Base-by-base conservation (phyloP, 2,329 filamentous ascomycete species). In the Blastomyces parvus region DNA sequence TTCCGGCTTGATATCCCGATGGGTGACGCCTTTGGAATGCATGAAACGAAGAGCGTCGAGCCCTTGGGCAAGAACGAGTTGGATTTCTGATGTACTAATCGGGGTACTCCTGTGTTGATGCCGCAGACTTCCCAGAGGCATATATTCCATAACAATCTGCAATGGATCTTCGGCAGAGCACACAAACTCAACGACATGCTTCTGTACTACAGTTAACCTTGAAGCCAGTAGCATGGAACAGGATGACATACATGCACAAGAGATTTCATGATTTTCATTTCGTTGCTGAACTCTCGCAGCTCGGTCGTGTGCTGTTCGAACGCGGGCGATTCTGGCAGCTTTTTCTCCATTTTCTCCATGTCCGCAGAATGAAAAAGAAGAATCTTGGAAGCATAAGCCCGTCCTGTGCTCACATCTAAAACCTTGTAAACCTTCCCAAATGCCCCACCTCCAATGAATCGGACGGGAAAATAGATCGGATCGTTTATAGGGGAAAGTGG, bases 1-100 rank as follows among this genome's bases (percentile, higher is more conserved):
- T 53, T 60, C 59, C 9, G 67, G 67, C 44, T 69, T 69, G 27
- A 69, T 64, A 52, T 69, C 68, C 50, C 67, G 64, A 57, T 69
- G 68, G 14, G 65, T 58, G n/a, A 68, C 50, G 14, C 61, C 52
- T 22, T 57, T 22, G 0, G 59, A 40, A 57, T 69, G 67, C 5
- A 68, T 61, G 60, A 68, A 68, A 25, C 44, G 44, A 13, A 69
- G 44, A 30, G 66, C 67, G 0, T 60, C 25, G 3, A 46, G 11
- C 8, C 13, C 25, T 50, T 65, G 63, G n/a, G 42, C 6, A 42
- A 65, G 52, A 42, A 65, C 17, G 2, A 17, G n/a, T 7, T 19
- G 13, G 22, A 50, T 48, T 40, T 64, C 63, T n/a, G 19, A 30
- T 4, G 14, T 14, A 14, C 14, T 56, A 33, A 64, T 44, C 9